These are phyloP conservation scores for Rubia peregrina DNA, from an alignment of 305 asterid genomes.

Conservation along the genomic window DNA sequence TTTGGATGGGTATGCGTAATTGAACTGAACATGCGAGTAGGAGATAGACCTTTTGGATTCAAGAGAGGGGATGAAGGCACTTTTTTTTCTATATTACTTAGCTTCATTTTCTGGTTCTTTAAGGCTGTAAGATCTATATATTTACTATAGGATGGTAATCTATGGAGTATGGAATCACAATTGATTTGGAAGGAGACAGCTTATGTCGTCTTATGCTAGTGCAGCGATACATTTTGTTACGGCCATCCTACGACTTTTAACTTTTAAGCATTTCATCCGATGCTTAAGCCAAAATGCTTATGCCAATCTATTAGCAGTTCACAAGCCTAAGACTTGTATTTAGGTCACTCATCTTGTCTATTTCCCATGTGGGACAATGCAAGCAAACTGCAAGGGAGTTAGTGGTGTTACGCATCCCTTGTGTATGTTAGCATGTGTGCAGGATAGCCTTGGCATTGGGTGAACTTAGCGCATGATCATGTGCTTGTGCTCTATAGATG, in stretches of 20 bases:
- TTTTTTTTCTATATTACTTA: neutral
- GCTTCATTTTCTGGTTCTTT: neutral
- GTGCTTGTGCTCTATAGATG: neutral
- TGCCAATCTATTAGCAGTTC: too few relatives aligned
- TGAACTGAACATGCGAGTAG: neutral
- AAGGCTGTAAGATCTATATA: neutral
- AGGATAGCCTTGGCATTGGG: neutral
- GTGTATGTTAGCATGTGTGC: neutral
- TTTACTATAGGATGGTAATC: neutral
- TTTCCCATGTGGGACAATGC: too few relatives aligned
- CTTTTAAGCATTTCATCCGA: too few relatives aligned
- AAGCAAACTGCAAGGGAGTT: too few relatives aligned
- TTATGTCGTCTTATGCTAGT: neutral
- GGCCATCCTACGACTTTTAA: too few relatives aligned
- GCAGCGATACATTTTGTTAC: neutral
- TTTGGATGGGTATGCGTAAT: neutral
- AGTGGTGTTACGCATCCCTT: too few relatives aligned
- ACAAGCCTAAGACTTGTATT: too few relatives aligned
- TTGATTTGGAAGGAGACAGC: neutral
- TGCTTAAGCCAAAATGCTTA: too few relatives aligned
- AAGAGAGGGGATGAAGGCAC: neutral
- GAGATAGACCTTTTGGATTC: neutral
- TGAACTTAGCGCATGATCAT: neutral
- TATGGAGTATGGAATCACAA: neutral
- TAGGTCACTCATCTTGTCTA: too few relatives aligned